These are phyloP conservation scores for Arabis alpina DNA, from an alignment of 345 rosid species.

Conservation along the genomic window DNA sequence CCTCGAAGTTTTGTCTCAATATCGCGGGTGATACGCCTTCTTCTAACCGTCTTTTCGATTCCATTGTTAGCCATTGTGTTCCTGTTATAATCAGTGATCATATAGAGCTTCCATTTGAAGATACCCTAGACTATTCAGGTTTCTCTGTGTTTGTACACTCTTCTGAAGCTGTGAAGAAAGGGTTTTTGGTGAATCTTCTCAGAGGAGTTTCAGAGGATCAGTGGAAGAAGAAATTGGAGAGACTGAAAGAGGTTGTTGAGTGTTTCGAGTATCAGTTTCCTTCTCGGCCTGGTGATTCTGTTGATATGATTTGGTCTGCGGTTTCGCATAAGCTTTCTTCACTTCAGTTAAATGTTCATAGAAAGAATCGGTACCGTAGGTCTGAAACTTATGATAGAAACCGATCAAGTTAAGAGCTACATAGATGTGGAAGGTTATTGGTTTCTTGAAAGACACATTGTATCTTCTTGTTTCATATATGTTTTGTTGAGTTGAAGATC, in stretches of 20 bases:
- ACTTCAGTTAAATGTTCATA: conserved; percentile 50
- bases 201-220: conserved; percentile 55
- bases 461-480: not conserved
- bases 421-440: not conserved
- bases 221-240: conserved; percentile 81
- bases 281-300: conserved; percentile 76
- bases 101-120: conserved; percentile 89
- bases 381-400: conserved; percentile 39
- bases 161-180: conserved; percentile 72
- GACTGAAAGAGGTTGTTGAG: conserved; percentile 58
- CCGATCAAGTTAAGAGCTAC: conserved; percentile 5
- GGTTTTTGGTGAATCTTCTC: conserved; percentile 65
- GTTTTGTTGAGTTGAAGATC: conserved; percentile 1
- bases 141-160: conserved; percentile 73
- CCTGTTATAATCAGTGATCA: conserved; percentile 91
- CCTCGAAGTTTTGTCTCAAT: conserved; percentile 84
- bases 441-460: not conserved
- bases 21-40: conserved; percentile 98
- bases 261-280: conserved; percentile 75
- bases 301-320: conserved; percentile 89
- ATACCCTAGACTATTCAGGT: conserved; percentile 78
- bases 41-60: conserved; percentile 90
- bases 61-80: conserved; percentile 82
- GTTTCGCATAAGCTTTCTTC: conserved; percentile 62
- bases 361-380: conserved; percentile 61